These are phyloP conservation scores for Saccharomycopsis olivae DNA, from an alignment of 805 yeast species.

Conservation along the genomic window DNA sequence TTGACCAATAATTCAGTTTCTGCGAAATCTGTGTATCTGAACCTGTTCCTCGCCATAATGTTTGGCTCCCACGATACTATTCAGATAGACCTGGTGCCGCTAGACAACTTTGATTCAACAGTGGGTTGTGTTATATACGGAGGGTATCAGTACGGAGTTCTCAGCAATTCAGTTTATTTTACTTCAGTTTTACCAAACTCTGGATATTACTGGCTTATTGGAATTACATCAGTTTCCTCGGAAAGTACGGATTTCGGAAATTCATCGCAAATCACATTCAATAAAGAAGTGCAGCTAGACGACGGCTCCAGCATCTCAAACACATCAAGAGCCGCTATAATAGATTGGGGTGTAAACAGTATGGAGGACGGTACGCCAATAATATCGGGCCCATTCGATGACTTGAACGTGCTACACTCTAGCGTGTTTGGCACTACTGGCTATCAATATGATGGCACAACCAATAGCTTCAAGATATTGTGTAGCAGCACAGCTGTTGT, in stretches of 20 bases:
- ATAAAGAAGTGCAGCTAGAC: slow-evolving; percentile 1
- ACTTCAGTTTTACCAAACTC: slow-evolving; percentile 8
- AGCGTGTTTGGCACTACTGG: slow-evolving; percentile 1
- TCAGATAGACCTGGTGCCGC: slow-evolving; percentile 2
- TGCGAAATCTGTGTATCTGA: not conserved
- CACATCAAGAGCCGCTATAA: slow-evolving; percentile 9
- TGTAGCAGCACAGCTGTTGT: slow-evolving; percentile 2
- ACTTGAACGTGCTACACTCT: slow-evolving; percentile 3
- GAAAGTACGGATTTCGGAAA: not conserved
- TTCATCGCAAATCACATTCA: not conserved
- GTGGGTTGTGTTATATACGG: slow-evolving; percentile 9
- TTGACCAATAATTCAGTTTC: not conserved
- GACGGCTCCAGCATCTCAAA: slow-evolving; percentile 7
- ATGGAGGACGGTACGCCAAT: not conserved
- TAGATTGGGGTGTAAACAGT: not conserved
- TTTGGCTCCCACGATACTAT: slow-evolving; percentile 2
- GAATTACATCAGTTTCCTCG: slow-evolving; percentile 3
- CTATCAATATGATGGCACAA: not conserved
- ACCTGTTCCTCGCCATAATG: slow-evolving; percentile 1
- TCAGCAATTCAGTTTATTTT: slow-evolving; percentile 9
- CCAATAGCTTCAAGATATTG: slow-evolving; percentile 1
- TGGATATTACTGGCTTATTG: slow-evolving; percentile 14
- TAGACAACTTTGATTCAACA: not conserved
- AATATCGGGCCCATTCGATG: not conserved
- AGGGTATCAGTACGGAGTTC: not conserved